phyloP scores from a whole-genome alignment of 371 early-diverging fungal species.

The Actinomortierella ambigua region DNA sequence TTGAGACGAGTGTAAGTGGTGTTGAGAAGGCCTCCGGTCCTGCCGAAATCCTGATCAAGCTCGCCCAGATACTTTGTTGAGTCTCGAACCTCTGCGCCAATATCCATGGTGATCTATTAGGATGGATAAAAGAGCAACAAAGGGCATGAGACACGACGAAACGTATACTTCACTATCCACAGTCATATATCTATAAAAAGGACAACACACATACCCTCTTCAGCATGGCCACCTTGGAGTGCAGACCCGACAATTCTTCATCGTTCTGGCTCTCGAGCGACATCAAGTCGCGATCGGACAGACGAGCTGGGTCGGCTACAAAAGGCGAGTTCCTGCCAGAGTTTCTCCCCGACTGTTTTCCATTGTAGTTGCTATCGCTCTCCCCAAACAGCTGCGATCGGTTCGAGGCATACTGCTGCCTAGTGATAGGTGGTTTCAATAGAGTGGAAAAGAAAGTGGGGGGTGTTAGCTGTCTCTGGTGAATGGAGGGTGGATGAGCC shows the following conservation, averaged over 20 bases:
- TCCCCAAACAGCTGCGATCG: slow-evolving; percentile 35
- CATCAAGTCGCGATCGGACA: slow-evolving; percentile 31
- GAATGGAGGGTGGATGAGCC: too few relatives aligned
- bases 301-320: slow-evolving; percentile 25
- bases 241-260: slow-evolving; percentile 36
- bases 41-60: slow-evolving; percentile 53
- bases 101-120: slow-evolving; percentile 22
- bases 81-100: slow-evolving; percentile 41
- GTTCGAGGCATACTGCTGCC: slow-evolving; percentile 24
- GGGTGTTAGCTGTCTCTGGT: too few relatives aligned
- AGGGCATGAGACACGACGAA: too few relatives aligned
- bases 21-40: slow-evolving; percentile 51
- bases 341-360: neutral
- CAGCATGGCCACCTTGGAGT: slow-evolving; percentile 45
- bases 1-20: slow-evolving; percentile 50
- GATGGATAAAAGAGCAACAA: too few relatives aligned
- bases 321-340: slow-evolving; percentile 37
- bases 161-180: too few relatives aligned
- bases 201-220: slow-evolving; percentile 21
- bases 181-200: too few relatives aligned
- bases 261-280: slow-evolving; percentile 47
- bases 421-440: too few relatives aligned
- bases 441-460: too few relatives aligned
- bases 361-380: neutral
- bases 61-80: slow-evolving; percentile 30